Conservation (phyloP, 768 basidiomycete species). For the Suillus variegatus region DNA sequence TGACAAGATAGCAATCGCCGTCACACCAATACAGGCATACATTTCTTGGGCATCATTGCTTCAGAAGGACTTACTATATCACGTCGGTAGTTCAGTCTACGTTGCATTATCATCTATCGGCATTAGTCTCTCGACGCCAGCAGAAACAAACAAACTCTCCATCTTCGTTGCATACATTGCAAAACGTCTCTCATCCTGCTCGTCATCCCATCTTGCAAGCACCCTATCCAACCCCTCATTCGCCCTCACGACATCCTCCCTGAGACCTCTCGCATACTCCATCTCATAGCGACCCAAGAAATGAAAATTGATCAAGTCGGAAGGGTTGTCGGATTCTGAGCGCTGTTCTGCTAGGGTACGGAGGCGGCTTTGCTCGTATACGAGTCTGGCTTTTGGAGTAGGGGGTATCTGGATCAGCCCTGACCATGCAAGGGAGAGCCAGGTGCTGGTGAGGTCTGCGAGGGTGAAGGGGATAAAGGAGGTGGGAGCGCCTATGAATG, state of each 20-base stretch:
- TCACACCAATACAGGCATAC: too few relatives aligned
- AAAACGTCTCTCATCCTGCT: slow-evolving; percentile 25
- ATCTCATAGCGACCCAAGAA: slow-evolving; percentile 22
- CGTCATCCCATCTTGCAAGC: slow-evolving; percentile 29
- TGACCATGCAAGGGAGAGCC: slow-evolving; percentile 46
- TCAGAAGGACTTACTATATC: not conserved
- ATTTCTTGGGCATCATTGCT: too few relatives aligned
- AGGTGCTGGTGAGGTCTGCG: slow-evolving; percentile 50
- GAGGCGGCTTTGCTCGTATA: slow-evolving; percentile 40
- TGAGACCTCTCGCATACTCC: slow-evolving; percentile 20
- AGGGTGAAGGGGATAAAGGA: slow-evolving; percentile 50
- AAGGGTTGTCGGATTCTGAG: slow-evolving; percentile 25
- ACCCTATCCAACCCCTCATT: slow-evolving; percentile 18
- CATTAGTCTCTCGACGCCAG: slow-evolving; percentile 5
- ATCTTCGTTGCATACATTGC: slow-evolving; percentile 30
- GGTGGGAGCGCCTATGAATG: slow-evolving; percentile 45
- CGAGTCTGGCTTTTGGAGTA: slow-evolving; percentile 34
- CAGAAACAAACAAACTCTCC: slow-evolving; percentile 17
- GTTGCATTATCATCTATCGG: not conserved
- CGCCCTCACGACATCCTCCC: slow-evolving; percentile 17
- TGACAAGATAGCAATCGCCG: too few relatives aligned
- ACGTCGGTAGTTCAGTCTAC: not conserved
- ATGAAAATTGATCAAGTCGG: slow-evolving; percentile 28
- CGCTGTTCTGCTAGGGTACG: slow-evolving; percentile 20
- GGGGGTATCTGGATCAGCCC: slow-evolving; percentile 34